Base-by-base conservation (phyloP, 306 rosid genomes). In the Pterocarpus santalinus region DNA sequence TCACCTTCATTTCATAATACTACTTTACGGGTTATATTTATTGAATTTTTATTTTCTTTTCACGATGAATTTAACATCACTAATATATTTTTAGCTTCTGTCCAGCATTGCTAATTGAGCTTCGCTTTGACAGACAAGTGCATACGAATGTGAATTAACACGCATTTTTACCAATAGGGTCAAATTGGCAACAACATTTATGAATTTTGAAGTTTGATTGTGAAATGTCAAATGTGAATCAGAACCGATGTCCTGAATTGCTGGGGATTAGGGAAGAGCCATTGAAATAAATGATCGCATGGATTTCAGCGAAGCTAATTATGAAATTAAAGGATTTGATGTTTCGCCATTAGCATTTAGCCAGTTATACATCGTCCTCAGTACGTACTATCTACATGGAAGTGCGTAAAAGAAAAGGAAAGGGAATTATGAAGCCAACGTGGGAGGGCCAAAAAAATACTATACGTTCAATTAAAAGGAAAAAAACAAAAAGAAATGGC, bases 261-360 rank as follows among this genome's bases (percentile, higher is more conserved):
- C 69, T 57, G 80, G 82, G 83, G 73, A 85, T 44, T 77, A 71
- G 82, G 32, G 85, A 78, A 75, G 81, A 62, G 64, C 30, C 65
- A 3, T 32, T 22, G 67, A 72, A 46, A 63, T 35, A 38, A 71
- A 65, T 57, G 47, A 28, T 34, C 47, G 87, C 92, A 81, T 89
- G 85, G 87, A 77, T 79, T 92, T 92, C 93, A 90, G 92, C 87
- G 89, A 87, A 51, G 17, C 2, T 51, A 36, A 75, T 39, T 10
- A 65, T 58, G 55, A 67, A 44, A 28, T 51, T 51, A 75, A 57
- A 69, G 68, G 28, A 33, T 64, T 77, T 62, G 9, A 57, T 36
- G 70, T 9, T 38, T 43, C 12, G 72, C 34, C 39, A 71, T 65
- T 22, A 58, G 72, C 30, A 51, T 51, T 43, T 51, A 4, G 57